Evolutionary conservation across 176 grass and related monocot genomes (phyloP).

Genomic region (Raddia guianensis): DNA sequence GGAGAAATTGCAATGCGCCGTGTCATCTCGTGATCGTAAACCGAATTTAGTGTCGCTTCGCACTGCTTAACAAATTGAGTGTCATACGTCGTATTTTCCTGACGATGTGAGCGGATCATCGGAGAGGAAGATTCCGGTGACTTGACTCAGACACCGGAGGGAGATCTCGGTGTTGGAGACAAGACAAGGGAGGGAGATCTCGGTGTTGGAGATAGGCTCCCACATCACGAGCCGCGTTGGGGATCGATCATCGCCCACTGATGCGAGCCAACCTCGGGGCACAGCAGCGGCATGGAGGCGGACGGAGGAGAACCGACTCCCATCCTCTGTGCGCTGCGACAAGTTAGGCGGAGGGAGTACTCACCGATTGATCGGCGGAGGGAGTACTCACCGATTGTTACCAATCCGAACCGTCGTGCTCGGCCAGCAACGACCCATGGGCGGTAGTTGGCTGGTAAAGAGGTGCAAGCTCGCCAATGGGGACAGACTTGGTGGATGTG

Average conservation of each 20-base stretch:
- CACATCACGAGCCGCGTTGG: slow-evolving; percentile 22
- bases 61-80: too few species aligned
- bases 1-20: too few species aligned
- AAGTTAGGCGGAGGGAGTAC: not conserved
- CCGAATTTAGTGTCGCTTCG: too few species aligned
- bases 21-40: too few species aligned
- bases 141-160: not conserved
- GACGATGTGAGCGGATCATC: not conserved
- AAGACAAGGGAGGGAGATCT: not conserved
- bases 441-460: too few species aligned
- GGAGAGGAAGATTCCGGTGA: not conserved
- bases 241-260: not conserved
- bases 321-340: not conserved
- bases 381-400: not conserved
- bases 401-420: not conserved
- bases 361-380: too few species aligned
- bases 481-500: slow-evolving; percentile 22
- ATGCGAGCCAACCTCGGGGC: not conserved
- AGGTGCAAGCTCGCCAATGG: slow-evolving; percentile 11
- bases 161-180: not conserved
- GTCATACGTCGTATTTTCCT: too few species aligned
- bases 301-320: not conserved
- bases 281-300: not conserved
- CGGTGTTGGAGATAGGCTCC: slow-evolving; percentile 1
- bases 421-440: not conserved